Percentiles rank a stretch among this genome's conserved stretches.
Conservation (phyloP, 768 basidiomycete species). For the Kondoa subrosea region DNA sequence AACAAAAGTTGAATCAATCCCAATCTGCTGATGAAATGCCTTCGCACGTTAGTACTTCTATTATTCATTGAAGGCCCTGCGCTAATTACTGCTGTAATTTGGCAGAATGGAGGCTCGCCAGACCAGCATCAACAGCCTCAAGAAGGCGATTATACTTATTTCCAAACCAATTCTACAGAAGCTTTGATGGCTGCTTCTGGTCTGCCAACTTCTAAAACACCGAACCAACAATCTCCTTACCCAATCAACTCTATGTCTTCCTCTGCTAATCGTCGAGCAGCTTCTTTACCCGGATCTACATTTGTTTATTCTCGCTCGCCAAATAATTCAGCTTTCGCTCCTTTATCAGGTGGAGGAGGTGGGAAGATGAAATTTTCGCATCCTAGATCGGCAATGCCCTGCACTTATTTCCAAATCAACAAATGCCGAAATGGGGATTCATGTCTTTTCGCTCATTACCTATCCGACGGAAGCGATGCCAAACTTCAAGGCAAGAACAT, state of each 20-base stretch:
- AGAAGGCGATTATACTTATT: not conserved
- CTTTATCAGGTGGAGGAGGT: not conserved
- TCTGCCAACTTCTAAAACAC: not conserved
- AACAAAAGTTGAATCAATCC: not conserved
- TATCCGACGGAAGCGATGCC: slow-evolving; percentile 23
- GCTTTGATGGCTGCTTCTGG: slow-evolving; percentile 9
- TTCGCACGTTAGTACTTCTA: not conserved
- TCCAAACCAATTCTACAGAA: not conserved
- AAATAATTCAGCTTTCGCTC: not conserved
- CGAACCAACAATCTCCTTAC: not conserved
- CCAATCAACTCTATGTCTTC: not conserved
- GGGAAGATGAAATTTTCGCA: not conserved
- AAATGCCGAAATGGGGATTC: slow-evolving; percentile 25
- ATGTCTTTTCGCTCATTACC: slow-evolving; percentile 21
- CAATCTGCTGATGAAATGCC: not conserved
- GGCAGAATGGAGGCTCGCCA: too few species aligned
- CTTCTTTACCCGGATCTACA: not conserved
- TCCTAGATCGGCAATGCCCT: slow-evolving; percentile 14
- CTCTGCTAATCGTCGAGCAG: not conserved
- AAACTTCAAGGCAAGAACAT: slow-evolving; percentile 15
- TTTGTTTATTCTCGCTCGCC: not conserved
- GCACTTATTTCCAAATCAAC: slow-evolving; percentile 25
- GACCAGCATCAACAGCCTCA: not conserved
- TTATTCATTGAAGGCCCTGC: too few species aligned
- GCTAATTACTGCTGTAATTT: too few species aligned